Evolutionary conservation across 352 stramenopile genomes (phyloP), one percentile per base, ranked within the genome.

Genomic region (Globisporangium perplexum): DNA sequence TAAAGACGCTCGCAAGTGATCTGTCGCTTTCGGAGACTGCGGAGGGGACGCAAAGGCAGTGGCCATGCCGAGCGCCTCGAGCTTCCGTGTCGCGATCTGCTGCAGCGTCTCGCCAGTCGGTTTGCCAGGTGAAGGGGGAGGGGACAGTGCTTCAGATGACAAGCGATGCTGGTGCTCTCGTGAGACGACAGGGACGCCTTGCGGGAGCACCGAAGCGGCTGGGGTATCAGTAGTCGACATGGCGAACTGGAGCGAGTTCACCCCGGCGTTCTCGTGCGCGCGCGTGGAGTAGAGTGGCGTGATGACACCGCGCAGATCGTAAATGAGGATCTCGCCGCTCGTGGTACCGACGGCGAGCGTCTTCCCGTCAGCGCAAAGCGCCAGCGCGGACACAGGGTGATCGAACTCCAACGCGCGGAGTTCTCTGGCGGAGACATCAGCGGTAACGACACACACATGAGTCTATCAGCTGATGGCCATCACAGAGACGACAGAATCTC

Each of bases 191-290:
- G 68, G 72, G 11, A 81, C 44, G 4, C 65, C 70, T 31, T 82
- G 63, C 3, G 74, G 61, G 44, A 58, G 59, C 18, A 70, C 67
- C 0, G 45, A 52, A 3, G 55, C 55, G 4, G 24, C 36, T 4
- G 49, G 52, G 11, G 50, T 55, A n/a, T 87, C 71, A 5, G 62
- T 50, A 24, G 42, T 54, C 0, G 74, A 62, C 6, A 64, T 61
- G 22, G 71, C 75, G 47, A 89, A 89, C 18, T 89, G 73, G 7
- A 89, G 63, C 18, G 74, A 84, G 39, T 69, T 78, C 28, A 89
- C 60, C 11, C 61, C 61, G 2, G 63, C 64, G 6, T 59, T 59
- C 6, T 87, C 76, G 44, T 75, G 62, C 0, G 72, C 72, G 0
- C 62, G 63, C 1, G 60, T 73, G 15, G 65, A 69, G 36, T 78